Conservation (phyloP, 2,329 filamentous ascomycete genomes). For the Botrytis cinerea region DNA sequence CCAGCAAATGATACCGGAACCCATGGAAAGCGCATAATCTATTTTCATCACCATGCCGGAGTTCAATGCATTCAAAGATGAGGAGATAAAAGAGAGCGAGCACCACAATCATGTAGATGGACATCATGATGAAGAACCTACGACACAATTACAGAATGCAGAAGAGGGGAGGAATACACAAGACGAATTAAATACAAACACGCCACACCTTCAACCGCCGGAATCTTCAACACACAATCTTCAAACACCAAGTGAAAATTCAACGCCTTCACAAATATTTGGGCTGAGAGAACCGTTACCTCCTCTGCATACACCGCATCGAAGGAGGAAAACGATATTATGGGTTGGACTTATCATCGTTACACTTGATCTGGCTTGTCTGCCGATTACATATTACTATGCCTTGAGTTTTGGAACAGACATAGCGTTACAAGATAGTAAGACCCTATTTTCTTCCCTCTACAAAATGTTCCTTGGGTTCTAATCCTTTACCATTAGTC, state of each 20-base stretch:
- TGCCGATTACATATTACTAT: constrained; percentile 38
- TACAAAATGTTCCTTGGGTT: background rate
- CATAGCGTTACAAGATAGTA: constrained; percentile 35
- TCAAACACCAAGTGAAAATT: constrained; percentile 11
- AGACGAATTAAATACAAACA: background rate
- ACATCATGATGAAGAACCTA: constrained; percentile 3
- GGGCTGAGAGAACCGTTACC: constrained; percentile 30
- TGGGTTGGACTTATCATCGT: constrained; percentile 29
- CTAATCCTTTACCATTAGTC: constrained; percentile 26
- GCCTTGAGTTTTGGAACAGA: constrained; percentile 36
- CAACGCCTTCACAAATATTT: constrained; percentile 13
- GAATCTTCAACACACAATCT: constrained; percentile 5
- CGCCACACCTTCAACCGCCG: background rate
- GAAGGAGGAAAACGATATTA: constrained; percentile 30
- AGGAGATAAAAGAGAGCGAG: constrained; percentile 18
- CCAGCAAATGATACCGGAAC: background rate
- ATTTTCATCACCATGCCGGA: constrained; percentile 19
- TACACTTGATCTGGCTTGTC: constrained; percentile 33
- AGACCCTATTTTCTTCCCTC: background rate
- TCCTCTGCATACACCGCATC: constrained; percentile 35
- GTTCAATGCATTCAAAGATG: constrained; percentile 23
- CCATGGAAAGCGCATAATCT: constrained; percentile 7
- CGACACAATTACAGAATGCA: background rate
- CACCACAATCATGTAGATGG: background rate
- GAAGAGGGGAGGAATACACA: background rate